Base-by-base conservation (phyloP, 176 grass and related monocot genomes). In the Paspalum vaginatum region DNA sequence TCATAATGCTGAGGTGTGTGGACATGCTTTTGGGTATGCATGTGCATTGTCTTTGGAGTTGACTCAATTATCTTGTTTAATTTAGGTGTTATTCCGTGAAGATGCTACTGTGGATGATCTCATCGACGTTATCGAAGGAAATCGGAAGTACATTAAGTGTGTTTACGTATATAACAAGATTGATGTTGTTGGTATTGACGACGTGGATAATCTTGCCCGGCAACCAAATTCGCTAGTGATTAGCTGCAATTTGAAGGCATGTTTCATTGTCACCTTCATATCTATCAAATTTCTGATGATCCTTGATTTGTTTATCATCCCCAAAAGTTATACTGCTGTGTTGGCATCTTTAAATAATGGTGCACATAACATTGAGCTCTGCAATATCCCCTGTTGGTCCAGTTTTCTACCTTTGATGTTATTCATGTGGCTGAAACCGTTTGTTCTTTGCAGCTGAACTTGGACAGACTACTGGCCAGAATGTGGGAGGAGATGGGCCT, bases 401-500 rank as follows among this genome's bases (percentile, higher is more conserved):
- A 16, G 20, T 44, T 41, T 16, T 8, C 15, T 49, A 7, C 27
- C 42, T 61, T 59, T 2, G 59, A 50, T 72, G 26, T 79, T 74
- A 6, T 61, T 61, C 14, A 79, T 71, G 44, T 61, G 66, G 17
- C 21, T 72, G 52, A 83, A 86, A 80, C 20, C 43, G 45, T 64
- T 87, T 67, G 51, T 78, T 53, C 53, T 74, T 71, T 68, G 15
- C 90, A 99, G 92, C 81, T 99, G 67, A 99, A 99, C 81, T 86
- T 99, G 86, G 93, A 99, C 47, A 99, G 96, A 80, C 80, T 99
- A 65, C 87, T 99, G 20, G 84, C 92, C 38, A 99, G 70, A 81
- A 93, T 99, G 96, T 99, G 96, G 96, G 96, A 99, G 17, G 96
- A 99, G 75, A 99, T 99, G 96, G 96, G 96, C 67, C 84, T 99